A percentile compares a stretch with the other conserved stretches of the same genome.
phyloP scores from a whole-genome alignment of 2,329 filamentous ascomycete genomes.

The Pseudogymnoascus sp. region DNA sequence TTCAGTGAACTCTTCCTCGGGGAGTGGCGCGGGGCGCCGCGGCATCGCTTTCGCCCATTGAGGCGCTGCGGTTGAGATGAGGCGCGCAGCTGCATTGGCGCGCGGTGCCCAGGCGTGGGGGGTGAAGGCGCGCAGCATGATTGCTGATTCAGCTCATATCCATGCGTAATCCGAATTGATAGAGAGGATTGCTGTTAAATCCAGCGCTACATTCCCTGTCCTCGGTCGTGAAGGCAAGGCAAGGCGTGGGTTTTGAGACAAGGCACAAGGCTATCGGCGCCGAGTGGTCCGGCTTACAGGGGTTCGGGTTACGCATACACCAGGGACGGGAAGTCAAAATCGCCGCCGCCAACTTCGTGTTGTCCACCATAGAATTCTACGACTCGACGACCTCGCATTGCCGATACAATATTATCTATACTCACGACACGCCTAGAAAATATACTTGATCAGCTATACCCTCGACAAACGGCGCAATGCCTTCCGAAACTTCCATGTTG shows the following conservation, averaged over 20 bases:
- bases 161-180: neutral
- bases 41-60: constrained; percentile 53
- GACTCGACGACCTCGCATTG: neutral
- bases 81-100: neutral
- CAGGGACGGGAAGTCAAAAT: constrained; percentile 4
- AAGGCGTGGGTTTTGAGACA: neutral
- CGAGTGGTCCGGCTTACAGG: neutral
- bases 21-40: constrained; percentile 61
- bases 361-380: neutral
- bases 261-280: constrained; percentile 7
- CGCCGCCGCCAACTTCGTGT: neutral
- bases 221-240: neutral
- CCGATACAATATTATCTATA: neutral
- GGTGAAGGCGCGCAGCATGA: neutral
- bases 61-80: constrained; percentile 12
- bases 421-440: neutral
- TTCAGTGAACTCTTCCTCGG: constrained; percentile 73
- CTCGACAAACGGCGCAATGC: neutral
- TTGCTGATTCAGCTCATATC: neutral
- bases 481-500: neutral
- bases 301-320: neutral
- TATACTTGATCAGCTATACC: neutral
- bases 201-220: neutral
- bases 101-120: neutral
- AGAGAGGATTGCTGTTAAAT: neutral